Base-by-base conservation (phyloP, 1,284 basidiomycete genomes). In the Trichosporon sp. region DNA sequence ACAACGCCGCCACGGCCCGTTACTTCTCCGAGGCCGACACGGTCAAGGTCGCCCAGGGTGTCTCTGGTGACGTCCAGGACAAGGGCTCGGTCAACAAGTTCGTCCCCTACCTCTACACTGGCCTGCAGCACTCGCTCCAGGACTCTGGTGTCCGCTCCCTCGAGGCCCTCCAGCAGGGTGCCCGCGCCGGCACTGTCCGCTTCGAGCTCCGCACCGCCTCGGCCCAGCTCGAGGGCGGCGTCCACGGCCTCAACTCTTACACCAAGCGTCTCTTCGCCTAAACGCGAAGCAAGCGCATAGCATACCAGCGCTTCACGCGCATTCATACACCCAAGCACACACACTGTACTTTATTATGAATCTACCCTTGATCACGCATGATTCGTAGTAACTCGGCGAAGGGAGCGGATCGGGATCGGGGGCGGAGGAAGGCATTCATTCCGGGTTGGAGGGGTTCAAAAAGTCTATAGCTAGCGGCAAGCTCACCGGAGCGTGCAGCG, bases 1-100 rank as follows among this genome's bases (percentile, higher is more conserved):
- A 96, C 82, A 99, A 98, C 75, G 95, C 95, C 14, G 96, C 96
- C 4, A 98, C 94, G 3, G 89, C 93, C 56, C 87, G 95, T 34
- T 99, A 99, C 84, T 99, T 99, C 82, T 96, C 93, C 34, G 96
- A 99, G 83, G 86, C 87, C 65, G 94, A 93, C 65, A 85, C 89
- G 2, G 89, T 99, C 80, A 97, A 98, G 84, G 96, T 99, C 60
- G 95, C 95, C 4, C 93, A 96, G 81, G 95, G 95, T 68, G 96
- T 99, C 14, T 90, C 91, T 14, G 95, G 96, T 29, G 92, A 97
- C 70, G 95, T 99, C 14, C 91, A 93, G 80, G 95, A 99, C 82
- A 98, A 97, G 85, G 95, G 96, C 25, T 92, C 89, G 65, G 86
- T 97, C 69, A 89, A 88, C 82, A 88, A 89, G 63, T 97, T 95